Evolutionary conservation across 306 rosid genomes (phyloP).

Genomic region (Boehmeria nivea): DNA sequence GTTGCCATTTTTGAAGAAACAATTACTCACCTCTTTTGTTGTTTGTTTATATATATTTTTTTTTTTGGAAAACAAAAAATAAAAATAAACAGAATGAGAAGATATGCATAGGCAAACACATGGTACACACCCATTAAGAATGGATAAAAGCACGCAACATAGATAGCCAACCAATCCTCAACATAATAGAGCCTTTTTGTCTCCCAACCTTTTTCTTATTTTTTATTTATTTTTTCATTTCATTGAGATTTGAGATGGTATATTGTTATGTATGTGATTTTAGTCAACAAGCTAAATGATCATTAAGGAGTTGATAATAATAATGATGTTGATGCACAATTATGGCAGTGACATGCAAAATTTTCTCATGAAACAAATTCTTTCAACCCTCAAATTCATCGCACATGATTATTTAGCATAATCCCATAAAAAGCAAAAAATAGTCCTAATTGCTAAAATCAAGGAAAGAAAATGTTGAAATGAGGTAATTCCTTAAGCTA

Average conservation of each 20-base stretch:
- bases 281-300: not conserved
- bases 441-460: not conserved
- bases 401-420: not conserved
- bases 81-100: not conserved
- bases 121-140: conserved; percentile 1
- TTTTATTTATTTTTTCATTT: not conserved
- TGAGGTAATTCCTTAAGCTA: no score
- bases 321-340: conserved; percentile 7
- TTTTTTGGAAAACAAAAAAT: not conserved
- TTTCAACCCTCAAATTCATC: not conserved
- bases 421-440: not conserved
- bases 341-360: not conserved
- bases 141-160: not conserved
- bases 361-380: not conserved
- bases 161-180: not conserved
- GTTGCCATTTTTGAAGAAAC: no score
- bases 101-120: not conserved
- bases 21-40: not conserved
- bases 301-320: not conserved
- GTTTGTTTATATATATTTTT: not conserved
- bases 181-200: conserved; percentile 1
- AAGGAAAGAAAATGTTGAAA: no score
- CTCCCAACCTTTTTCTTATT: not conserved
- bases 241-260: not conserved
- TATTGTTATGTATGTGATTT: not conserved